A percentile compares a stretch with the other conserved stretches of the same genome.
Evolutionary conservation across 202 grass and related monocot genomes (phyloP).

Genomic region (Elaeis oleifera): DNA sequence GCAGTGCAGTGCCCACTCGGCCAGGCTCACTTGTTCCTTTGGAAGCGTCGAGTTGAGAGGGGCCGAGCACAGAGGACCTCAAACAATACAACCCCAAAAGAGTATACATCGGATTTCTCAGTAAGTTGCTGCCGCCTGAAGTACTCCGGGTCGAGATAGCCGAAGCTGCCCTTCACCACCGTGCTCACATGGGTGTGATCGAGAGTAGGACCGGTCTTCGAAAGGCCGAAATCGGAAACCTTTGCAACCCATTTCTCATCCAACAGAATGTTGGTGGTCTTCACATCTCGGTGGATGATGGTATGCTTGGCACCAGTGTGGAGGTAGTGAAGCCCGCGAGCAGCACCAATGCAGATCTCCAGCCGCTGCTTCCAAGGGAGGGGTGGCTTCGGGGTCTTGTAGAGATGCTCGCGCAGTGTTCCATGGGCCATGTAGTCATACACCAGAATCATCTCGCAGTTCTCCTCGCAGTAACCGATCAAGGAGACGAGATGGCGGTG

Average conservation of each 20-base stretch:
- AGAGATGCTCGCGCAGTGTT: constrained; percentile 55
- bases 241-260: constrained; percentile 75
- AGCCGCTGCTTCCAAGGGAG: constrained; percentile 63
- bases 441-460: constrained; percentile 70
- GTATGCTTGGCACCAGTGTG: constrained; percentile 68
- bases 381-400: constrained; percentile 41
- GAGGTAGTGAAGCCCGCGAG: constrained; percentile 63
- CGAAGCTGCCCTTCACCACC: constrained; percentile 68
- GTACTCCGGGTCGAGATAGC: constrained; percentile 76
- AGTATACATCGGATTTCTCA: constrained; percentile 79
- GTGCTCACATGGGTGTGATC: constrained; percentile 89
- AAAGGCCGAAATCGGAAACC: constrained; percentile 82
- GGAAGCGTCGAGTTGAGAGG: constrained; percentile 30
- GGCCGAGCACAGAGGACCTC: constrained; percentile 57
- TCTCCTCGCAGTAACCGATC: constrained; percentile 59
- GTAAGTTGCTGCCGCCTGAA: constrained; percentile 50
- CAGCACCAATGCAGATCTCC: constrained; percentile 68
- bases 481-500: constrained; percentile 66
- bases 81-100: constrained; percentile 72
- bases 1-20: constrained; percentile 53
- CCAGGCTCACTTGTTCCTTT: constrained; percentile 54
- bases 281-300: constrained; percentile 80
- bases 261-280: constrained; percentile 80
- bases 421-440: constrained; percentile 78
- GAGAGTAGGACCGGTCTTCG: constrained; percentile 45